These are phyloP conservation scores for Corylus americana DNA, from an alignment of 306 rosid species.

Conservation along the genomic window DNA sequence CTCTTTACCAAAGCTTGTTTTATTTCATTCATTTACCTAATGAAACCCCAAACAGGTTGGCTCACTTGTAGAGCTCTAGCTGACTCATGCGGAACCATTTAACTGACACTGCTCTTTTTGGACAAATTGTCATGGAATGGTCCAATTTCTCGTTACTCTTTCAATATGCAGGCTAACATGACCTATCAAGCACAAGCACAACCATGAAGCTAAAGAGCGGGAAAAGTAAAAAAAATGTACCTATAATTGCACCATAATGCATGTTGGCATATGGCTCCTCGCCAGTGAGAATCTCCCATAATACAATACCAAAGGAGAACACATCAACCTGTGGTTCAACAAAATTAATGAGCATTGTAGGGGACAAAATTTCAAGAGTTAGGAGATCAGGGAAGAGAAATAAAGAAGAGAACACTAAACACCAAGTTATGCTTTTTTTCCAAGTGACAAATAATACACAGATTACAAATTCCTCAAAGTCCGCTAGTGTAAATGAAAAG, in stretches of 20 bases:
- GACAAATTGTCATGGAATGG: not conserved
- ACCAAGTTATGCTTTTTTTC: not conserved
- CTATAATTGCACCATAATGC: slow-evolving; percentile 97
- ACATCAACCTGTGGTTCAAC: slow-evolving; percentile 69
- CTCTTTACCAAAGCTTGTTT: not conserved
- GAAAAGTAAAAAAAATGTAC: slow-evolving; percentile 33
- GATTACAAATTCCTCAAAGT: slow-evolving; percentile 2
- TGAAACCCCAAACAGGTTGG: not conserved
- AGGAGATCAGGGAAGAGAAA: slow-evolving; percentile 23
- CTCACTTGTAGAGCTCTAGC: not conserved
- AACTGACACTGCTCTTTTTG: not conserved
- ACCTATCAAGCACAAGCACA: not conserved
- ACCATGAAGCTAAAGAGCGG: slow-evolving; percentile 5
- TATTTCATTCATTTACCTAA: not conserved
- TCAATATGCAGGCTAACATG: not conserved
- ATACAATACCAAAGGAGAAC: slow-evolving; percentile 86
- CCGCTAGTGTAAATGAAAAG: not conserved
- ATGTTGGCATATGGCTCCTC: slow-evolving; percentile 96
- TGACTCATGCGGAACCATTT: not conserved
- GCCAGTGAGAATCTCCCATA: slow-evolving; percentile 97
- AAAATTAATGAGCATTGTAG: slow-evolving; percentile 6
- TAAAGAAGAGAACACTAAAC: slow-evolving; percentile 12
- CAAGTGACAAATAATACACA: slow-evolving; percentile 8
- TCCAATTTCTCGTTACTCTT: not conserved
- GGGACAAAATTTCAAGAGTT: slow-evolving; percentile 7